Evolutionary conservation across 495 filamentous ascomycete species (phyloP), one percentile per base, ranked within the genome.

Genomic region (Penicillium ochrochloron): DNA sequence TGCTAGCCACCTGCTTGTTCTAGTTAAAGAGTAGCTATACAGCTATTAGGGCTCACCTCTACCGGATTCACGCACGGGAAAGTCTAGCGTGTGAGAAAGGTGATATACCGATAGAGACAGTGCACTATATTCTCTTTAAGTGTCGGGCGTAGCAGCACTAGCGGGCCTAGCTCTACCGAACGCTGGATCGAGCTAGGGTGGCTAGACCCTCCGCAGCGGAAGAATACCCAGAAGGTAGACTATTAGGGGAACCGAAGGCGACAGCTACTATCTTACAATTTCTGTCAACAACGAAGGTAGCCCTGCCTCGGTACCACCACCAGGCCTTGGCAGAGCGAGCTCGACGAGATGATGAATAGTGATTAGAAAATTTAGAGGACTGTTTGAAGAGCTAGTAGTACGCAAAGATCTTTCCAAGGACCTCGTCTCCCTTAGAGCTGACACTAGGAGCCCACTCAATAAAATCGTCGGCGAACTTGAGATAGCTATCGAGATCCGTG

Each of bases 251-350:
- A 27, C 48, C 21, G 48, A 51, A 29, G 27, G 48, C 48, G 21
- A 51, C 48, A 29, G 48, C 48, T 1, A 21, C 48, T 7, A 51
- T 51, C 48, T 51, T 51, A 27, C 48, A 51, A 51, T 51, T 51
- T 51, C 48, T 51, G 48, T 51, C 21, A 27, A 51, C 48, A 29
- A 51, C 48, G 48, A 51, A 23, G 48, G 48, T 51, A 51, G 48
- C 48, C 6, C 48, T 51, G 48, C 46, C 46, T 14, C 46, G 46
- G 46, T 51, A 51, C 46, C 46, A 51, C 19, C 48, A 51, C 48
- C 48, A 51, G 48, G 48, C 48, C 48, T 23, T 51, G 48, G 19
- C 21, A 23, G 48, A 51, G 21, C 19, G 48, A 51, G 48, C 48
- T 23, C 48, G 48, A 51, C 48, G 48, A 51, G 48, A 51, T 17